These are phyloP conservation scores for Pseudogymnoascus sp. DNA, from an alignment of 2,329 filamentous ascomycete genomes.

Conservation along the genomic window DNA sequence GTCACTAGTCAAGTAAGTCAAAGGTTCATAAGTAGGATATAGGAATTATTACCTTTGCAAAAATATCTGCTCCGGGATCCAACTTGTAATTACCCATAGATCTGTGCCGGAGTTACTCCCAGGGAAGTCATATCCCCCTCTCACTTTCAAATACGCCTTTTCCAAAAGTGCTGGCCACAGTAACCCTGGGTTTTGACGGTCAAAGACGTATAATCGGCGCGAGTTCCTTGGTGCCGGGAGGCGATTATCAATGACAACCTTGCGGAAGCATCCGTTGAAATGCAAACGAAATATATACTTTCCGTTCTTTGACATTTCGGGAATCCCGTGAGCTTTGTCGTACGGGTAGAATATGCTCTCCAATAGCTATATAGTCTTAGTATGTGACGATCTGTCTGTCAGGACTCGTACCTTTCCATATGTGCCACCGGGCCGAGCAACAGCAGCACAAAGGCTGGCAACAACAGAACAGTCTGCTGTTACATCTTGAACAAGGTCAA, in stretches of 20 bases:
- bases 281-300: conserved; percentile 90
- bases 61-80: conserved; percentile 95
- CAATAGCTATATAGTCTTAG: conserved; percentile 46
- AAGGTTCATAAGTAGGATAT: conserved; percentile 5
- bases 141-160: conserved; percentile 92
- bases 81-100: conserved; percentile 83
- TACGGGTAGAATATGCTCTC: conserved; percentile 68
- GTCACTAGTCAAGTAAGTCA: conserved; percentile 41
- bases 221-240: conserved; percentile 69
- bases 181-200: conserved; percentile 69
- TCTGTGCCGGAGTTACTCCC: conserved; percentile 96
- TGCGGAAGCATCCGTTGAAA: conserved; percentile 89
- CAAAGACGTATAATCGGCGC: conserved; percentile 76
- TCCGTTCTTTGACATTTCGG: conserved; percentile 63
- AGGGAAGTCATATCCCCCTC: conserved; percentile 94
- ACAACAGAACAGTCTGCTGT: conserved; percentile 97
- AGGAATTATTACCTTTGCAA: conserved; percentile 53
- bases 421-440: conserved; percentile 59
- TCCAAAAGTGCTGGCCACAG: conserved; percentile 90
- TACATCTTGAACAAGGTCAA: conserved; percentile 89
- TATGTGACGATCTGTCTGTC: not conserved
- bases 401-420: conserved; percentile 50
- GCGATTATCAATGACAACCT: conserved; percentile 80
- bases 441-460: conserved; percentile 80
- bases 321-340: conserved; percentile 46